phyloP scores from a whole-genome alignment of 208 protist genomes.

The Angomonas deanei region DNA sequence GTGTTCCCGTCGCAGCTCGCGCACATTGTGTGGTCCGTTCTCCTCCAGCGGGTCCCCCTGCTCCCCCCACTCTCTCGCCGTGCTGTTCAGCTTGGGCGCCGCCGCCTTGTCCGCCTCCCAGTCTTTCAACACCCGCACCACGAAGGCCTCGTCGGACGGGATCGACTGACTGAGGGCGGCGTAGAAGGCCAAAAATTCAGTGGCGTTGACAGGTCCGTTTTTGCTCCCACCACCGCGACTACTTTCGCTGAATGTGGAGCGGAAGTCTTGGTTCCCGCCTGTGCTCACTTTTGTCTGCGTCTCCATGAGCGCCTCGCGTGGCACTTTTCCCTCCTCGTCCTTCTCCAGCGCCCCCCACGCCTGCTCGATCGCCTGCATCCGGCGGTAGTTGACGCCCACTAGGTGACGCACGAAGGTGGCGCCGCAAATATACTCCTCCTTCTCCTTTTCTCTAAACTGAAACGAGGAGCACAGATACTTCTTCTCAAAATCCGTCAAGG shows the following conservation, averaged over 20 bases:
- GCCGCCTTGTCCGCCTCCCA: slow-evolving; percentile 58
- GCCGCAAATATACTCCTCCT: slow-evolving; percentile 41
- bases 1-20: slow-evolving; percentile 48
- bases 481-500: slow-evolving; percentile 39
- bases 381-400: slow-evolving; percentile 61
- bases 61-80: slow-evolving; percentile 60
- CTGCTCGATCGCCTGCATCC: slow-evolving; percentile 52
- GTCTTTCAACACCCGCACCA: slow-evolving; percentile 49
- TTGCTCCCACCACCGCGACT: neutral
- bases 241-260: slow-evolving; percentile 11
- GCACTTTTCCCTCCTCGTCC: slow-evolving; percentile 28
- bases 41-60: slow-evolving; percentile 63
- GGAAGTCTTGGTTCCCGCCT: slow-evolving; percentile 1
- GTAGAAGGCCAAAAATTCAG: slow-evolving; percentile 76
- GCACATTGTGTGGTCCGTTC: slow-evolving; percentile 44
- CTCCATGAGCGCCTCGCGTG: slow-evolving; percentile 25
- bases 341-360: slow-evolving; percentile 54
- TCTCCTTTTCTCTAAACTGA: slow-evolving; percentile 32
- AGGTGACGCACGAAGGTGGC: slow-evolving; percentile 73
- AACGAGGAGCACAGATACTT: slow-evolving; percentile 72
- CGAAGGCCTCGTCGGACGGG: slow-evolving; percentile 66
- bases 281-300: slow-evolving; percentile 6
- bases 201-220: slow-evolving; percentile 28
- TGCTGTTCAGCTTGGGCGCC: slow-evolving; percentile 55
- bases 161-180: slow-evolving; percentile 53